phyloP scores from a whole-genome alignment of 148 eudicot genomes.

The Rhododendron vialii region DNA sequence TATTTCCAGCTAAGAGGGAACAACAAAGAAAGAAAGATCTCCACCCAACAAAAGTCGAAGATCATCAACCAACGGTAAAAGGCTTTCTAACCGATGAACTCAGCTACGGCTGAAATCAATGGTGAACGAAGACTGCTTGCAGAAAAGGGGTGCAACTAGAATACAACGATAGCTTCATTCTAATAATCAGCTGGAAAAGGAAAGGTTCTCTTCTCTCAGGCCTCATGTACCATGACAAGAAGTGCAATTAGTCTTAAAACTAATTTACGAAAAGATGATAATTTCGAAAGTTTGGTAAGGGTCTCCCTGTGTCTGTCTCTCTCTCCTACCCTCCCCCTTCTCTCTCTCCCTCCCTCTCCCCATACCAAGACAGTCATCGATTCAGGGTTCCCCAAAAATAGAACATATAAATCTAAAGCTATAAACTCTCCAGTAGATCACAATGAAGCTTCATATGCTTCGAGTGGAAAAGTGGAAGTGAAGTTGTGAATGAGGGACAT shows the following conservation, averaged over 20 bases:
- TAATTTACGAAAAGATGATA: neutral
- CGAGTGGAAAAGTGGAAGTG: neutral
- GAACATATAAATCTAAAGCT: neutral
- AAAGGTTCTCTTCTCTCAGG: neutral
- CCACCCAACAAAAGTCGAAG: slow-evolving; percentile 4
- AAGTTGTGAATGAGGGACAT: neutral
- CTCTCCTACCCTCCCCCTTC: neutral
- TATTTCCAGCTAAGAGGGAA: neutral
- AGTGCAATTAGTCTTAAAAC: neutral
- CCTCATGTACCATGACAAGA: neutral
- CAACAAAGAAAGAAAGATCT: neutral
- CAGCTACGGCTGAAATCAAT: neutral
- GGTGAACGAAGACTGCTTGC: neutral
- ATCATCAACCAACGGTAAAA: neutral
- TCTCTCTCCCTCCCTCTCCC: neutral
- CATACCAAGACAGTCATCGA: neutral
- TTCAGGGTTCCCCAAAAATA: neutral
- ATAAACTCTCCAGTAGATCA: neutral
- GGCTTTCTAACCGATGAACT: neutral
- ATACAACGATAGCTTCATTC: neutral
- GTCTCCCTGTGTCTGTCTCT: neutral
- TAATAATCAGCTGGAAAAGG: neutral
- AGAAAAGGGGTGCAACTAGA: neutral
- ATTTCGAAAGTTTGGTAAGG: neutral
- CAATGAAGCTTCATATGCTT: neutral